Evolutionary conservation across 805 yeast genomes (phyloP).

Genomic region (Hanseniaspora lindneri): DNA sequence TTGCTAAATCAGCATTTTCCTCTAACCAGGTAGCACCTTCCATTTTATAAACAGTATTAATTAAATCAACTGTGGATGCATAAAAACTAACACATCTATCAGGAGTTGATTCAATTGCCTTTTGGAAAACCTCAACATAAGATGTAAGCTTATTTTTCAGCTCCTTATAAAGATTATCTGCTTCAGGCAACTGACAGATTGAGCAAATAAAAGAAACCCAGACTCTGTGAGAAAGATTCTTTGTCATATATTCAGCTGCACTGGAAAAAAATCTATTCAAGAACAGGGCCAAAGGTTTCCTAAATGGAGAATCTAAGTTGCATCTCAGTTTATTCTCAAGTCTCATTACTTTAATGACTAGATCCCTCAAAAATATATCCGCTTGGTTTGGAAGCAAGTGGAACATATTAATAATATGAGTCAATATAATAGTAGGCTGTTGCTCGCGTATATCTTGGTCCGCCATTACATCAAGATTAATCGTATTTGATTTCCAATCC

Average conservation of each 20-base stretch:
- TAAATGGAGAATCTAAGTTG: conserved; percentile 76
- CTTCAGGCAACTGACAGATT: conserved; percentile 26
- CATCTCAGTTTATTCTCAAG: conserved; percentile 77
- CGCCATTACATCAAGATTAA: conserved; percentile 60
- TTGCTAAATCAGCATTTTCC: conserved; percentile 31
- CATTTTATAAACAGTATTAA: conserved; percentile 39
- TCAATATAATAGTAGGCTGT: conserved; percentile 72
- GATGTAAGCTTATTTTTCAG: conserved; percentile 42
- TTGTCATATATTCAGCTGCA: conserved; percentile 55
- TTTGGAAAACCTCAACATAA: conserved; percentile 37
- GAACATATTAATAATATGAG: conserved; percentile 81
- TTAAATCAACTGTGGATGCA: conserved; percentile 60
- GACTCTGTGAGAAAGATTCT: conserved; percentile 51
- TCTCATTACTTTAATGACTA: conserved; percentile 60
- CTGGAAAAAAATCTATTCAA: conserved; percentile 71
- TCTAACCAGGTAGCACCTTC: conserved; percentile 50
- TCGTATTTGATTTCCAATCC: conserved; percentile 90
- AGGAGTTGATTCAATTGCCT: conserved; percentile 33
- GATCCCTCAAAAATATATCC: conserved; percentile 77
- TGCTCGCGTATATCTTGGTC: conserved; percentile 71
- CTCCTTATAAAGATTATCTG: conserved; percentile 40
- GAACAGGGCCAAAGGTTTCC: conserved; percentile 80
- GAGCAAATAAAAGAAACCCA: conserved; percentile 35
- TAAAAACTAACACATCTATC: conserved; percentile 34
- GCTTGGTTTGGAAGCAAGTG: conserved; percentile 89